phyloP scores from a whole-genome alignment of 2,329 filamentous ascomycete species.

The Pseudogymnoascus sp. region DNA sequence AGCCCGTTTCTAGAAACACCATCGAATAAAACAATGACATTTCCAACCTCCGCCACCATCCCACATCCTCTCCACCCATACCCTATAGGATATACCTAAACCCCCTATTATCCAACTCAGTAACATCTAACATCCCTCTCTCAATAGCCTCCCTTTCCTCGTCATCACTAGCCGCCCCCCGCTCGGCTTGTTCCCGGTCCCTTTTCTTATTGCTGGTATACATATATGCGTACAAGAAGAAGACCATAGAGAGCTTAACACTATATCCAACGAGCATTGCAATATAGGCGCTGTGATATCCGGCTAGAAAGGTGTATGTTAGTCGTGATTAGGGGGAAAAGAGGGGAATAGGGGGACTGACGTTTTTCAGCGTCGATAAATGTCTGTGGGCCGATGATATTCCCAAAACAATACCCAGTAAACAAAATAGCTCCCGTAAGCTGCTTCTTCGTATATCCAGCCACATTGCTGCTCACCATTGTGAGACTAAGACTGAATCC shows the following conservation, averaged over 20 bases:
- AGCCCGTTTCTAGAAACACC: not conserved
- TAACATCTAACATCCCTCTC: conserved; percentile 45
- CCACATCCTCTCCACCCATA: not conserved
- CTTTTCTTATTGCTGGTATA: conserved; percentile 43
- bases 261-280: conserved; percentile 46
- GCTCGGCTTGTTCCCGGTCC: conserved; percentile 35
- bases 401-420: conserved; percentile 44
- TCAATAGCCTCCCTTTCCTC: conserved; percentile 44
- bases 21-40: not conserved
- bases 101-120: conserved; percentile 45
- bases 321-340: conserved; percentile 12
- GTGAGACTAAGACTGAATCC: conserved; percentile 46
- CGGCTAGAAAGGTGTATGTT: conserved; percentile 22
- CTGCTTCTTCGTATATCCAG: conserved; percentile 47
- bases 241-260: conserved; percentile 41
- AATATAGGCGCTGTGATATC: conserved; percentile 25
- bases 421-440: conserved; percentile 42
- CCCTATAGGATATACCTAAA: conserved; percentile 43
- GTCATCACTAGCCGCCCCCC: conserved; percentile 26
- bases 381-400: conserved; percentile 39
- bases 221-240: conserved; percentile 47
- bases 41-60: not conserved
- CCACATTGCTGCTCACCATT: conserved; percentile 44
- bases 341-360: conserved; percentile 14
- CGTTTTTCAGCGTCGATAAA: conserved; percentile 22